Conservation (phyloP, 345 rosid species). For the Anastatica hierochuntica region DNA sequence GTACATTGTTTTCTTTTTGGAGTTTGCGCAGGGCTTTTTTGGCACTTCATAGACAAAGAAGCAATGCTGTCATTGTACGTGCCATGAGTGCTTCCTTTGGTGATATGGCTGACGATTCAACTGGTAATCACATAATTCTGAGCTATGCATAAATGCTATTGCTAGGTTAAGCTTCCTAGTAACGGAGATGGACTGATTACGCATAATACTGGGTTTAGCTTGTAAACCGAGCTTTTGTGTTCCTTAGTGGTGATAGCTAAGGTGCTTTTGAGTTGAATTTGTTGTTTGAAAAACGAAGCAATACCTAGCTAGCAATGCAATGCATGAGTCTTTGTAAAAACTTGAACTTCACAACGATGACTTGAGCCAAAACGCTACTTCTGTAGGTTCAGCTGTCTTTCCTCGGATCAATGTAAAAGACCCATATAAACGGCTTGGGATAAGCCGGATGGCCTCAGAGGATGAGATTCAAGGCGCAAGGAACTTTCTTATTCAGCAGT, state of each 20-base stretch:
- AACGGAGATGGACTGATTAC: neutral
- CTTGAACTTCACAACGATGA: neutral
- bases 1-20: neutral
- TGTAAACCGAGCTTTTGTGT: neutral
- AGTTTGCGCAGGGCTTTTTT: slow-evolving; percentile 23
- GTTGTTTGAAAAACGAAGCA: neutral
- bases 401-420: slow-evolving; percentile 80
- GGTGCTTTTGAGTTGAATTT: slow-evolving; percentile 1
- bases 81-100: slow-evolving; percentile 80
- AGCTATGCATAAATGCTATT: neutral
- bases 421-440: slow-evolving; percentile 85
- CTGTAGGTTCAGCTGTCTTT: slow-evolving; percentile 46
- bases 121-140: slow-evolving; percentile 29
- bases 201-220: neutral
- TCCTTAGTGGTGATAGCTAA: neutral
- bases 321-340: neutral
- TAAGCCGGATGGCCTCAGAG: slow-evolving; percentile 89
- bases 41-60: slow-evolving; percentile 24
- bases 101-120: slow-evolving; percentile 42
- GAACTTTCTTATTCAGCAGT: slow-evolving; percentile 71
- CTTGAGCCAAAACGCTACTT: neutral
- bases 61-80: slow-evolving; percentile 34
- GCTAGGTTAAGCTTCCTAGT: neutral
- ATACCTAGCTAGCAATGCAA: neutral
- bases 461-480: slow-evolving; percentile 92